Conservation (phyloP, 306 rosid genomes). For the Malus fusca region DNA sequence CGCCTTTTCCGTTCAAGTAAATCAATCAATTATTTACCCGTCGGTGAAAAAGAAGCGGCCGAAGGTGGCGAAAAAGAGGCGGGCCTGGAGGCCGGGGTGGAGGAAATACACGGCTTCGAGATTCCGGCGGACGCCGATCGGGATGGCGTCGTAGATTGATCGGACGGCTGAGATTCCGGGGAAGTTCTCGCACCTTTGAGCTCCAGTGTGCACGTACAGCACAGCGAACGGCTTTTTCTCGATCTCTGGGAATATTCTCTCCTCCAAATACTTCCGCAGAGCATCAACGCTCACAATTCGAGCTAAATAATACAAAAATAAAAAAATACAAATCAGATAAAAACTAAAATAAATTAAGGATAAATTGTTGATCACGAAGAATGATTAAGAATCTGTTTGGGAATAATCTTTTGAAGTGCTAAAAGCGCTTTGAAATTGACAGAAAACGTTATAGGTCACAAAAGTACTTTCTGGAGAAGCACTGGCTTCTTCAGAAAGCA, state of each 20-base stretch:
- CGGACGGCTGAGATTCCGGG: conserved; percentile 77
- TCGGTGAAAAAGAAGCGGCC: conserved; percentile 80
- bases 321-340: not conserved
- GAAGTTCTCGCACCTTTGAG: conserved; percentile 70
- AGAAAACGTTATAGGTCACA: too few relatives aligned
- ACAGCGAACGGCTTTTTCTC: conserved; percentile 56
- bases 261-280: conserved; percentile 60
- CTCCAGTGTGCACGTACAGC: conserved; percentile 73
- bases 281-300: conserved; percentile 57
- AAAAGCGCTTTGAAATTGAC: too few relatives aligned
- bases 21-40: conserved; percentile 32
- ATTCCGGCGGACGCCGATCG: conserved; percentile 59
- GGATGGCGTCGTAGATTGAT: conserved; percentile 74
- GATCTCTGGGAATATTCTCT: conserved; percentile 56
- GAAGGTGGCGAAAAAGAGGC: conserved; percentile 84
- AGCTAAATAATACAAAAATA: conserved; percentile 27
- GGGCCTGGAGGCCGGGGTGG: conserved; percentile 75
- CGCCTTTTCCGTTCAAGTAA: not conserved
- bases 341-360: not conserved
- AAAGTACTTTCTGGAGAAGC: too few relatives aligned
- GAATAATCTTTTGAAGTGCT: too few relatives aligned
- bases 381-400: not conserved
- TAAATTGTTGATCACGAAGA: not conserved
- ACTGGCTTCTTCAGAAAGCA: too few relatives aligned
- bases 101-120: conserved; percentile 72